Evolutionary conservation across 2,329 filamentous ascomycete genomes (phyloP), one percentile per base, ranked within the genome.

Genomic region (Cercospora sojina): DNA sequence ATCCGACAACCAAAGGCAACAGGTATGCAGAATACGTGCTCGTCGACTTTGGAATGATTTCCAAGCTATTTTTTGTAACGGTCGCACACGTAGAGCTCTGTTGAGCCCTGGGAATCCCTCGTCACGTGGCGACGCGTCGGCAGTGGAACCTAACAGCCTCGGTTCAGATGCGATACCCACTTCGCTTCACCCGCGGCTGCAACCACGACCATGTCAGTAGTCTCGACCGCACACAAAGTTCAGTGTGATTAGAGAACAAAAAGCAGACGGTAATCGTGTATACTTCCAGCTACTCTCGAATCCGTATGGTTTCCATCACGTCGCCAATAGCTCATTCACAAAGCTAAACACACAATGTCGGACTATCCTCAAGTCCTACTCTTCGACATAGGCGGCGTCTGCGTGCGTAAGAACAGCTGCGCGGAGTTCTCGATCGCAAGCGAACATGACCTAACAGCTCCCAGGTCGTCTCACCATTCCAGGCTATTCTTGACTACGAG

Each of bases 341-440:
- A 49, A 23, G 43, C 20, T 49, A 10, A 49, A 49, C 16, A 49
- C 16, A 55, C n/a, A 27, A 58, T 51, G 32, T 60, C 63, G 25
- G 60, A 56, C 31, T 71, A 71, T 60, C 91, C 91, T 31, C 90
- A 91, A 73, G 91, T 91, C 64, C 82, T 96, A 32, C 83, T 99
- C 23, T 98, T 98, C 78, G 95, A 99, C 80, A 95, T 99, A 72
- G 95, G 95, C 43, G 95, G 95, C 69, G 95, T 99, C 73, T 96
- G 92, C 84, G 94, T 97, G 90, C 84, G 92, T 88, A 67, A 61
- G 53, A 67, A 61, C 18, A 38, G 13, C 38, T 32, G 29, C 31
- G 25, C 16, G 16, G 25, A 23, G 12, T 51, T 13, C 13, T 31
- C n/a, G 16, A 27, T 25, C 35, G 43, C 43, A 29, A 53, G 13